These are phyloP conservation scores for Logfia minima DNA, from an alignment of 129 eudicot genomes.

Conservation along the genomic window DNA sequence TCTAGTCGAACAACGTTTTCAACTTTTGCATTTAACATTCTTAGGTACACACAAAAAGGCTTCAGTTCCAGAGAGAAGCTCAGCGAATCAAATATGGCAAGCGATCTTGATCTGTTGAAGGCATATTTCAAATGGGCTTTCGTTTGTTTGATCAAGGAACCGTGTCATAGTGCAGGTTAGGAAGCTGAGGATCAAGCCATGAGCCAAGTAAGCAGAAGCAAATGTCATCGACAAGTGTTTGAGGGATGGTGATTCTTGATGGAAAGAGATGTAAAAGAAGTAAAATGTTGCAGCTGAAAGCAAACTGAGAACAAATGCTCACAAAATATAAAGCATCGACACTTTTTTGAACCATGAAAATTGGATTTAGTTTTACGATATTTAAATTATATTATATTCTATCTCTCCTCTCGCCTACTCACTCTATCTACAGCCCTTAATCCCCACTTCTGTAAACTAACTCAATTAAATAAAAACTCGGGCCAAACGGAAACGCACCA, in stretches of 20 bases:
- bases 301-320: slow-evolving; percentile 44
- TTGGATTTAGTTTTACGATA: too few relatives aligned
- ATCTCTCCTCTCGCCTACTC: too few relatives aligned
- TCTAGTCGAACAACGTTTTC: slow-evolving; percentile 73
- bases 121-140: slow-evolving; percentile 50
- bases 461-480: too few relatives aligned
- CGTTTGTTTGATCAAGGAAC: slow-evolving; percentile 40
- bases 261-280: slow-evolving; percentile 42
- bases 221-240: slow-evolving; percentile 43
- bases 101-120: slow-evolving; percentile 57
- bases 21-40: slow-evolving; percentile 69
- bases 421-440: too few relatives aligned
- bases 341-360: too few relatives aligned
- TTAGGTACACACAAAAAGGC: slow-evolving; percentile 66
- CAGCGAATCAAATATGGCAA: slow-evolving; percentile 68
- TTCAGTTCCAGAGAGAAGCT: slow-evolving; percentile 85
- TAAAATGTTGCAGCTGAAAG: slow-evolving; percentile 60
- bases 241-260: slow-evolving; percentile 44
- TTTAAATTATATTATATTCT: too few relatives aligned
- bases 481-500: too few relatives aligned
- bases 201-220: slow-evolving; percentile 56
- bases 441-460: too few relatives aligned
- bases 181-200: slow-evolving; percentile 60
- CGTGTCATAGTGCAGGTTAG: slow-evolving; percentile 42
- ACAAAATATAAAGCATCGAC: too few relatives aligned